Evolutionary conservation across 331 rosid genomes (phyloP), one percentile per base, ranked within the genome.

Genomic region (Malus hybrid): DNA sequence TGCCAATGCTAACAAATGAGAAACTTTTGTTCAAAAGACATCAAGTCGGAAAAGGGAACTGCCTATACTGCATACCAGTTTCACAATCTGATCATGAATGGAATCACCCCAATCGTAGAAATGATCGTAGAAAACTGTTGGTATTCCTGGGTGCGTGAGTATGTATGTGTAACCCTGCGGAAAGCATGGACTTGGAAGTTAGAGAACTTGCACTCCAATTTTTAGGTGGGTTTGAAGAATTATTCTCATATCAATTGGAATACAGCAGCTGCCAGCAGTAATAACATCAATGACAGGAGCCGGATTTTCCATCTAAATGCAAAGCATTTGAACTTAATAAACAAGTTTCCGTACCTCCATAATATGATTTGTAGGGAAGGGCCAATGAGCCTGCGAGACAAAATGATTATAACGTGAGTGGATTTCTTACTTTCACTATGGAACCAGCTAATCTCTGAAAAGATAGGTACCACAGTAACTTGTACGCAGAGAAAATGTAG

Each of bases 61-160:
- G 60, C 22, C 44, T 58, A 14, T 4, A n/a, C 46, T 28, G 68
- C 85, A 2, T 89, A 93, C 98, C 91, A 91, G 77, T 82, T 88
- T 93, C 77, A 87, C 94, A 53, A 91, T 91, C 84, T 93, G 93
- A 4, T 84, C 86, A 64, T 78, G 97, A 60, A 67, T 74, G 68
- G 97, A 82, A 70, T 84, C 75, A 20, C 81, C 92, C 93, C 82
- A 86, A 55, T 91, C 97, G 72, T 71, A 91, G 12, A 91, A 91
- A 84, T 93, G 98, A 77, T 93, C 98, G 73, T 91, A 93, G 81
- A 93, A 93, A 73, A 93, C 91, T 12, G 93, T 69, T n/a, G 98
- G 98, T 48, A 83, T 87, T 73, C 98, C 98, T 0, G 98, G 97
- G 86, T 93, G 98, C 10, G 97, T 93, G 73, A 93, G 85, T 77